Evolutionary conservation across 2,329 filamentous ascomycete species (phyloP), one percentile per base, ranked within the genome.

Genomic region (Aspergillaceae sp.): DNA sequence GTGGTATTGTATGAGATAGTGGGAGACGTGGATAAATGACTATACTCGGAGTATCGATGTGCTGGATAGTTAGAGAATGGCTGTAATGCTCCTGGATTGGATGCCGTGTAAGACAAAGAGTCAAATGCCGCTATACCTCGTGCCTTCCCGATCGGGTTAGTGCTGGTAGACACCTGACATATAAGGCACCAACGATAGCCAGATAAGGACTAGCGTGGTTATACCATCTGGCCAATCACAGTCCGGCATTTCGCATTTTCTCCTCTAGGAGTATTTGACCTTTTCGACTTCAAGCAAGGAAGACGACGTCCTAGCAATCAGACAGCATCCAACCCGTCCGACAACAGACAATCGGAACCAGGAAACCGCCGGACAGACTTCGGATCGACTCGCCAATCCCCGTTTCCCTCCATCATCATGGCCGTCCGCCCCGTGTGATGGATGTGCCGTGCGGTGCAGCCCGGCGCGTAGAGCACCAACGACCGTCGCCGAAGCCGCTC

Each of bases 391-490:
- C 40, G 37, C 8, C 47, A 36, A 42, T 29, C 46, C 48, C 49
- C 41, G 43, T 38, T 11, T 19, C n/a, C 19, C 19, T 19, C 19
- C 19, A 19, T 19, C 19, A 19, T 19, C 19, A 19, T 19, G 19
- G 19, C 30, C 30, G 30, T 36, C 34, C 34, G 6, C n/a, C 34
- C n/a, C 34, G 19, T 38, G 11, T 38, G 19, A 36, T 29, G 36
- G 33, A 27, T 38, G 43, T 45, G 43, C 36, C 43, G 37, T 27
- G 42, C 19, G 45, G 26, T 43, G 42, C 43, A 45, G 28, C n/a
- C 29, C n/a, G 43, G 43, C 43, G 43, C 43, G 43, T 45, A 45
- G 33, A 40, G 43, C 43, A 45, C 43, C 43, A 45, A 45, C 43
- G 29, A 26, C 27, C 29, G 36, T 41, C 29, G 35, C 38, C 10